Conservation (phyloP, 768 basidiomycete species). For the Boletus rex-veris region DNA sequence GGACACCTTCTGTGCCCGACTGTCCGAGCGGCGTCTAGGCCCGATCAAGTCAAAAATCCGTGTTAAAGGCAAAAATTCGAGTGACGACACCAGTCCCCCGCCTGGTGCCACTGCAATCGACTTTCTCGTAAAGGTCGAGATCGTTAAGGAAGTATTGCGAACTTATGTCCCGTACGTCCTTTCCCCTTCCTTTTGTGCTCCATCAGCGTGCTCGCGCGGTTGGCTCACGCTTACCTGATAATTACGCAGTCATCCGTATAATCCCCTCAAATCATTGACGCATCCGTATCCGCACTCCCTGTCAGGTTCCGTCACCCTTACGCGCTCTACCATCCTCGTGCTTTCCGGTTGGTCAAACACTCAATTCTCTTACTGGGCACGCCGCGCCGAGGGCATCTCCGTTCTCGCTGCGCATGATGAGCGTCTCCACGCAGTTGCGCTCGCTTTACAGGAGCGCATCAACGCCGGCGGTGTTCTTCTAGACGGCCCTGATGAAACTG, state of each 20-base stretch:
- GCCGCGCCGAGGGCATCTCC: conserved; percentile 47
- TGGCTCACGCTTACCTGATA: conserved; percentile 22
- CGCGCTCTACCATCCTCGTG: conserved; percentile 44
- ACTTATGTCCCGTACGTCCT: conserved; percentile 47
- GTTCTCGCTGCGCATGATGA: conserved; percentile 42
- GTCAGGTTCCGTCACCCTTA: conserved; percentile 43
- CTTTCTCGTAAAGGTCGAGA: conserved; percentile 51
- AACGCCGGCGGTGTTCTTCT: conserved; percentile 32
- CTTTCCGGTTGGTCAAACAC: conserved; percentile 54
- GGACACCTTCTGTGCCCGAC: conserved; percentile 44
- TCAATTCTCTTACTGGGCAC: conserved; percentile 54
- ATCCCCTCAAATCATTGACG: conserved; percentile 46
- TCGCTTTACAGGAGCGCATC: conserved; percentile 41
- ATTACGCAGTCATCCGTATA: conserved; percentile 46
- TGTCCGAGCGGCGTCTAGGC: conserved; percentile 45
- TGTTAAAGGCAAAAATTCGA: conserved; percentile 27
- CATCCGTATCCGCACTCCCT: conserved; percentile 40
- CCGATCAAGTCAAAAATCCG: conserved; percentile 38
- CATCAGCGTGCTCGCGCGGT: conserved; percentile 3
- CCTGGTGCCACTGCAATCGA: conserved; percentile 45
- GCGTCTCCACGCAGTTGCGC: conserved; percentile 38
- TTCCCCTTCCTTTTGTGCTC: background rate
- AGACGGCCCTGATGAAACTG: conserved; percentile 23
- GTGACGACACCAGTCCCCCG: conserved; percentile 24
- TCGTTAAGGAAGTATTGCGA: conserved; percentile 47